Conservation (phyloP, 1,139 yeast genomes). For the Lodderomyces parapsilosis region DNA sequence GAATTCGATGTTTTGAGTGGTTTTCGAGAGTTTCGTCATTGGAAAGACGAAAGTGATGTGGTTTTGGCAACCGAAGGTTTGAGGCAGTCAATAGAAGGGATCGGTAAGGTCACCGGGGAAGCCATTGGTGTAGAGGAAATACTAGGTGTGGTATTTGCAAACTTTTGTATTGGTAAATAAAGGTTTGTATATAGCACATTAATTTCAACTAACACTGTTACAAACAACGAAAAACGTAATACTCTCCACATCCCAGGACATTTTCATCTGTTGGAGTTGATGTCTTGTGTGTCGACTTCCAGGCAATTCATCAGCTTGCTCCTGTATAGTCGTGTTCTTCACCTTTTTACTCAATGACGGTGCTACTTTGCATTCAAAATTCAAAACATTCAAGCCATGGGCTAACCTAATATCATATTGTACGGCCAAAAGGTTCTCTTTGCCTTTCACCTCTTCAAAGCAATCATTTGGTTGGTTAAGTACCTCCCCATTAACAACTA, state of each 20-base stretch:
- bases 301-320: conserved; percentile 26
- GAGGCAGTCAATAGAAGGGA: conserved; percentile 75
- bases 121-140: conserved; percentile 89
- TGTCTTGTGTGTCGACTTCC: conserved; percentile 48
- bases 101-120: conserved; percentile 89
- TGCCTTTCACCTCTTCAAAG: conserved; percentile 24
- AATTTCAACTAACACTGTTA: conserved; percentile 17
- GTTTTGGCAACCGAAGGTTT: conserved; percentile 82
- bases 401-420: conserved; percentile 50
- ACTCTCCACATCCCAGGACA: conserved; percentile 50
- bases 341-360: conserved; percentile 36
- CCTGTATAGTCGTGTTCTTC: conserved; percentile 23
- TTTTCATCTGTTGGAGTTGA: conserved; percentile 46
- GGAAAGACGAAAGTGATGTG: conserved; percentile 60
- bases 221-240: conserved; percentile 33
- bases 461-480: conserved; percentile 40
- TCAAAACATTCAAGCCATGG: conserved; percentile 47
- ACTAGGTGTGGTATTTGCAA: conserved; percentile 85
- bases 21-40: conserved; percentile 55
- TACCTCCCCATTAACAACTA: conserved; percentile 51
- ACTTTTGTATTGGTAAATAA: conserved; percentile 90
- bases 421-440: conserved; percentile 27
- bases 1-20: conserved; percentile 73
- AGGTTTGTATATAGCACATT: conserved; percentile 4
- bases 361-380: conserved; percentile 47